Conservation (phyloP, 73 alveolate species). For the Paramecium octaurelia region DNA sequence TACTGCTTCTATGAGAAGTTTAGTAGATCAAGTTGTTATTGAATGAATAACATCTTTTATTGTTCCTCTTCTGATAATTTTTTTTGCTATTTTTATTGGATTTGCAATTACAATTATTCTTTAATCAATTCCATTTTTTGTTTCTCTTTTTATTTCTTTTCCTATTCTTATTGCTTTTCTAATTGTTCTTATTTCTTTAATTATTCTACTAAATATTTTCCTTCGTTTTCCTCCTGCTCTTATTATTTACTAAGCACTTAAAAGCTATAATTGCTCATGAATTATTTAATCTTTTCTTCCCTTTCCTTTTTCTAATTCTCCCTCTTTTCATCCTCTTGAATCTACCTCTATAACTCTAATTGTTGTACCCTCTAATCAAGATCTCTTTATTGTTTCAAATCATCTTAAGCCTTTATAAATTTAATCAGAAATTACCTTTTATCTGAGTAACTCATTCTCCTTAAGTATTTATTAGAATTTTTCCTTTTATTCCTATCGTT, state of each 20-base stretch:
- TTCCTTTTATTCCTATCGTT: constrained; percentile 21
- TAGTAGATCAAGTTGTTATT: background rate
- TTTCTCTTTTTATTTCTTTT: background rate
- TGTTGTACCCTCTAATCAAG: background rate
- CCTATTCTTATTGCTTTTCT: background rate
- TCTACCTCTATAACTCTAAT: background rate
- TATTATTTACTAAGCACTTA: background rate
- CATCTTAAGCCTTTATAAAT: background rate
- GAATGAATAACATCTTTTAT: background rate
- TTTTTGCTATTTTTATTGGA: background rate
- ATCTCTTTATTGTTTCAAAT: background rate
- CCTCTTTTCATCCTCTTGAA: background rate
- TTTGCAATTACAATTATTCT: background rate
- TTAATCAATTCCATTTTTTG: background rate
- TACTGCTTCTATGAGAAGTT: background rate
- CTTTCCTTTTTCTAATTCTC: background rate
- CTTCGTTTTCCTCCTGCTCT: background rate
- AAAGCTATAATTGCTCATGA: background rate
- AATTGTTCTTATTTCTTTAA: background rate
- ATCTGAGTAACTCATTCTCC: background rate
- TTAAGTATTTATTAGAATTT: constrained; percentile 1
- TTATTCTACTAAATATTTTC: background rate
- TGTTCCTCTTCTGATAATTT: background rate
- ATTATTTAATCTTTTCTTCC: background rate
- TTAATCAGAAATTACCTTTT: background rate